These are phyloP conservation scores for Tylopilus felleus DNA, from an alignment of 768 basidiomycete species.

Conservation along the genomic window DNA sequence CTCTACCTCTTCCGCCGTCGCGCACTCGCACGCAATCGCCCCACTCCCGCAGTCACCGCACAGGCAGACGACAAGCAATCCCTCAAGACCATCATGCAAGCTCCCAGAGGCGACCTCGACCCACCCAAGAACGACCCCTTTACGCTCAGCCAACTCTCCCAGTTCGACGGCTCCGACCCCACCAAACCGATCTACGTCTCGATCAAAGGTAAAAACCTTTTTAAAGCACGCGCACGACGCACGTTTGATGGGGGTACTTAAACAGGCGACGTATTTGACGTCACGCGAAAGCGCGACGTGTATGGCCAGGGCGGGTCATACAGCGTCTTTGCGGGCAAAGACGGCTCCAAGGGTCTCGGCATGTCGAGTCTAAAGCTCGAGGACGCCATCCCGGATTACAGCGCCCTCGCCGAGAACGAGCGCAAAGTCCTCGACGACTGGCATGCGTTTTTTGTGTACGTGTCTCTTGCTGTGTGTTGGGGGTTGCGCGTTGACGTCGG, in stretches of 20 bases:
- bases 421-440: conserved; percentile 83
- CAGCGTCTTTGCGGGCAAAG: conserved; percentile 89
- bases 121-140: conserved; percentile 79
- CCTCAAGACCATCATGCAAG: conserved; percentile 69
- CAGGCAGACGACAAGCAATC: conserved; percentile 27
- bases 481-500: no score
- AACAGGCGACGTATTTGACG: conserved; percentile 79
- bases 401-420: conserved; percentile 65
- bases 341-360: conserved; percentile 86
- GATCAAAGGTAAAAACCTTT: conserved; percentile 67
- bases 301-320: conserved; percentile 84
- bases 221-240: background rate
- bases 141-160: conserved; percentile 61
- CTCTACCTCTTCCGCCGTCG: conserved; percentile 24
- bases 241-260: background rate
- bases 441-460: conserved; percentile 83
- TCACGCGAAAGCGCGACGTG: conserved; percentile 77
- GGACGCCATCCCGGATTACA: conserved; percentile 88
- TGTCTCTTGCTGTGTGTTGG: no score
- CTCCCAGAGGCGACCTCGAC: conserved; percentile 54
- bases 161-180: conserved; percentile 66
- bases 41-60: conserved; percentile 8
- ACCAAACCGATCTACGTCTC: conserved; percentile 82
- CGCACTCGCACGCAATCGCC: conserved; percentile 5
- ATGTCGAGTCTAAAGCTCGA: conserved; percentile 83